Base-by-base conservation (phyloP, 495 filamentous ascomycete genomes). In the Penicillium fimorum region DNA sequence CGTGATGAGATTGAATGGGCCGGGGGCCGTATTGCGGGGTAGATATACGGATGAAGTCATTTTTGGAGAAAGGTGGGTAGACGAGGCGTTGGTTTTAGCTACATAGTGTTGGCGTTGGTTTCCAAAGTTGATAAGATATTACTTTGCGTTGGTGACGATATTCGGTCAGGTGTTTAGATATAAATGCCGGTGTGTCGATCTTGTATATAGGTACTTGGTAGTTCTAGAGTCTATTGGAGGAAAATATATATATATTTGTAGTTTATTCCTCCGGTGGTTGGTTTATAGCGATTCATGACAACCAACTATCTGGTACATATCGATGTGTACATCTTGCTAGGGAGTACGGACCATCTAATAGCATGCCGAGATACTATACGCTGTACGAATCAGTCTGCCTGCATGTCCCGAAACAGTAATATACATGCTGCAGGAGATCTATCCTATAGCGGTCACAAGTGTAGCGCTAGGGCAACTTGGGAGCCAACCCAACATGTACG, bases 341-440 rank as follows among this genome's bases (percentile, higher is more conserved):
- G 25, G 4, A 5, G 25, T n/a, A n/a, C 33, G n/a, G 13, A 37
- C 33, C 33, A 15, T 38, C 7, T 15, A 8, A n/a, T 17, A 17
- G 15, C 7, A 12, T 37, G 22, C 1, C 22, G 22, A 22, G 22
- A 22, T 22, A n/a, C n/a, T n/a, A 38, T 38, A 7, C 35, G 6
- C 15, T n/a, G 35, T 38, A 40, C 48, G 24, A 47, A 37, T 59
- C 44, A 48, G 56, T 48, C 60, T 46, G n/a, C 51, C 43, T 53
- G 60, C 60, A 62, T 62, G 43, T 35, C 47, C 42, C 56, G 57
- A 63, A 57, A 63, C 53, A 53, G 52, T 47, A 47, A 53, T 54
- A 13, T 59, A 49, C 60, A 59, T 52, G 52, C 52, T 57, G 57
- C 60, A 56, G 60, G 56, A 49, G 47, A 59, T 62, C 51, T 25